Base-by-base conservation (phyloP, 1,284 basidiomycete species). In the Paramarasmius palmivorus region DNA sequence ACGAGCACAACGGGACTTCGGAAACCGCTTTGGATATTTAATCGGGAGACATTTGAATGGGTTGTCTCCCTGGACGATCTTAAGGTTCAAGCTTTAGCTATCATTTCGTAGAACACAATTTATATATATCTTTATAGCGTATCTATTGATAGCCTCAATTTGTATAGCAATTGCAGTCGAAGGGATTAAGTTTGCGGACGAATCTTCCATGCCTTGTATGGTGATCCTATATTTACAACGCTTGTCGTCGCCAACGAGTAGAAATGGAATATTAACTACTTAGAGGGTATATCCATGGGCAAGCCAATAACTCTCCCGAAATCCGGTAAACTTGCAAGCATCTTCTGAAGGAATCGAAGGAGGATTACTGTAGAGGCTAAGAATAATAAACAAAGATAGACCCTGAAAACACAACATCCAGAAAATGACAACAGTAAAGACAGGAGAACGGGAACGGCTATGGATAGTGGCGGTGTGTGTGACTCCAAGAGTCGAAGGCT, bases 21-120 rank as follows among this genome's bases (percentile, higher is more conserved):
- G 22, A 49, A 46, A 26, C 29, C 52, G 14, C 47, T 57, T n/a
- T 57, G 55, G 55, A 48, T 57, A 8, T 54, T 57, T 20, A 34
- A 51, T 45, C 25, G 44, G n/a, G 9, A 53, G 52, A 55, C 32
- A 23, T 38, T 35, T 15, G 17, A 15, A 15, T 48, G 38, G 41
- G 7, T 22, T 53, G 45, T n/a, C 12, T 9, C 42, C 38, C 2
- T 19, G 25, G 44, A 32, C 6, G 12, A 12, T 12, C 29, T 32
- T 6, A 32, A 32, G 12, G 29, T 12, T 6, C 29, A 32, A 12
- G 29, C 29, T 32, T 32, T 32, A 32, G 29, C 7, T 6, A 32
- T 32, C 6, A 32, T 32, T 32, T 32, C 29, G n/a, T n/a, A n/a
- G n/a, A n/a, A n/a, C n/a, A n/a, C n/a, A n/a, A n/a, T n/a, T n/a